Evolutionary conservation across 192 early-diverging fungal species (phyloP), one percentile per base, ranked within the genome.

Genomic region (Dissophora globulifera): DNA sequence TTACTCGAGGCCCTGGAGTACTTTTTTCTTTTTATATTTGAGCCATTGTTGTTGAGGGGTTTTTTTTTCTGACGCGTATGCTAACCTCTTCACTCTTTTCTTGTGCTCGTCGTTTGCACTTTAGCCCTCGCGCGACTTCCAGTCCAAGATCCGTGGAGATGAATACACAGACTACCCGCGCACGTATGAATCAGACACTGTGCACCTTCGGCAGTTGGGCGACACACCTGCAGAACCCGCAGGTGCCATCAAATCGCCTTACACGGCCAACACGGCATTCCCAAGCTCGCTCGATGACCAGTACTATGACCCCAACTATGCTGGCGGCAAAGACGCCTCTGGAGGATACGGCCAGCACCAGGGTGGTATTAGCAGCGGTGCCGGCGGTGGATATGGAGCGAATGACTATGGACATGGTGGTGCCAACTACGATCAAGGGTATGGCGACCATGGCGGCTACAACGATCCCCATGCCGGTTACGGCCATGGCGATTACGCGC

Each of bases 41-140:
- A n/a, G n/a, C n/a, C n/a, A n/a, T n/a, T n/a, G n/a, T n/a, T n/a
- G n/a, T n/a, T n/a, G n/a, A n/a, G n/a, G 35, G 27, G 38, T 12
- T 32, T n/a, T 30, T 20, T 29, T 23, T 29, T 26, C 17, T 54
- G 15, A 27, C 29, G 22, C 17, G 7, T 16, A 15, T 47, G 42
- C 11, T 51, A 19, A 17, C 2, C 11, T 43, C 16, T 7, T 57
- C 65, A 12, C 32, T 41, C 25, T 33, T 49, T n/a, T n/a, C n/a
- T n/a, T n/a, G n/a, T n/a, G n/a, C n/a, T n/a, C n/a, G n/a, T n/a
- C n/a, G n/a, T n/a, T n/a, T n/a, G n/a, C n/a, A n/a, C n/a, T n/a
- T n/a, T 70, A 84, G 81, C 81, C 81, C 17, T 80, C 81, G n/a
- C 59, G 75, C 23, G 76, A 81, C 42, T 82, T 84, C 50, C 78